phyloP scores from a whole-genome alignment of 2,329 filamentous ascomycete species.

The Ophiocordyceps camponoti-floridani region DNA sequence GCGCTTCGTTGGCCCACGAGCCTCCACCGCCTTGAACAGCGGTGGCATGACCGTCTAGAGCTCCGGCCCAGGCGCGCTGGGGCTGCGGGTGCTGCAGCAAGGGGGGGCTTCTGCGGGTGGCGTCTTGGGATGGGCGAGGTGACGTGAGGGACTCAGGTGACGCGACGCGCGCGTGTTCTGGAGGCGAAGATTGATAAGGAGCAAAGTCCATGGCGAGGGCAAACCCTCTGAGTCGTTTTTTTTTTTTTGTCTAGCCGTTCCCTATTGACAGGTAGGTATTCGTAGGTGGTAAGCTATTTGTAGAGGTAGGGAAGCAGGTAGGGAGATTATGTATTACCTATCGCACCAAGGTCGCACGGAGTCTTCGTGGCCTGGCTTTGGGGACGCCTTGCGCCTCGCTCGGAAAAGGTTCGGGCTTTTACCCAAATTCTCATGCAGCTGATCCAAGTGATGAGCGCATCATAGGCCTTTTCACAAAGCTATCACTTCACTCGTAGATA shows the following conservation, averaged over 20 bases:
- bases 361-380: too few species aligned
- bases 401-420: neutral
- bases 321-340: neutral
- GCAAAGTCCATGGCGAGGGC: slow-evolving; percentile 66
- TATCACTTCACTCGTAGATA: too few species aligned
- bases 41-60: slow-evolving; percentile 18
- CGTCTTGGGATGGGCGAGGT: slow-evolving; percentile 35
- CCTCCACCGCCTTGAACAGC: slow-evolving; percentile 6
- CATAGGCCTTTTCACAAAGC: too few species aligned
- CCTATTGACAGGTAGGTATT: neutral
- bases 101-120: slow-evolving; percentile 15
- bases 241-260: neutral
- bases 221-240: neutral
- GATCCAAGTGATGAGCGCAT: too few species aligned
- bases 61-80: slow-evolving; percentile 31
- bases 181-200: slow-evolving; percentile 85
- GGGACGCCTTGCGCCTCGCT: neutral
- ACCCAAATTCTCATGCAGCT: too few species aligned
- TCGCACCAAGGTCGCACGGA: too few species aligned
- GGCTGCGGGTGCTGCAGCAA: slow-evolving; percentile 33
- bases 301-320: too few species aligned
- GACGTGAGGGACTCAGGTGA: slow-evolving; percentile 41
- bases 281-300: too few species aligned
- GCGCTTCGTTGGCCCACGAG: neutral
- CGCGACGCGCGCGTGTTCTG: slow-evolving; percentile 65